phyloP scores from a whole-genome alignment of 2,329 filamentous ascomycete genomes.

The Metarhizium robertsii region DNA sequence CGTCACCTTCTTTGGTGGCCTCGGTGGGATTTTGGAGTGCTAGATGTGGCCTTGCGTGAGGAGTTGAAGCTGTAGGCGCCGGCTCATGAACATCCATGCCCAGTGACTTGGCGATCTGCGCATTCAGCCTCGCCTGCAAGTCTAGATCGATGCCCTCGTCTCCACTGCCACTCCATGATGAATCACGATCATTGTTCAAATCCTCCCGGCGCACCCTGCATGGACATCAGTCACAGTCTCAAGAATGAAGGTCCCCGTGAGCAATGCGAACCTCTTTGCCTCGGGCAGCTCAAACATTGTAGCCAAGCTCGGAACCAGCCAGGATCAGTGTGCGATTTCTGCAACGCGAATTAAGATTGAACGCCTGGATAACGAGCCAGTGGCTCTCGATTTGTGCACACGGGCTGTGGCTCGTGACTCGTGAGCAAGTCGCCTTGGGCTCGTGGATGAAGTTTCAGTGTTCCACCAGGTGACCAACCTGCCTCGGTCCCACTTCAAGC shows the following conservation, averaged over 20 bases:
- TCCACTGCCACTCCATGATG: slow-evolving; percentile 14
- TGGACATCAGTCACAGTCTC: not conserved
- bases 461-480: not conserved
- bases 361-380: not conserved
- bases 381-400: not conserved
- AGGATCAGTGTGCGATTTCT: not conserved
- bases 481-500: not conserved
- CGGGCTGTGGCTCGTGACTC: not conserved
- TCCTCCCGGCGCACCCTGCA: slow-evolving; percentile 47
- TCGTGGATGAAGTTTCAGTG: not conserved
- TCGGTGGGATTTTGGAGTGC: not conserved
- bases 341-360: not conserved
- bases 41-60: not conserved
- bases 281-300: slow-evolving; percentile 21
- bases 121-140: slow-evolving; percentile 35
- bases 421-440: not conserved
- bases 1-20: slow-evolving; percentile 13
- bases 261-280: slow-evolving; percentile 20
- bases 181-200: slow-evolving; percentile 29
- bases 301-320: not conserved
- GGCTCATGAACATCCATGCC: slow-evolving; percentile 23
- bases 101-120: slow-evolving; percentile 37
- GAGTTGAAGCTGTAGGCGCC: not conserved
- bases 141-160: slow-evolving; percentile 26
- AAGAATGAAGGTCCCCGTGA: not conserved